phyloP scores from a whole-genome alignment of 805 yeast species.

The Metschnikowia baotianmanensis region DNA sequence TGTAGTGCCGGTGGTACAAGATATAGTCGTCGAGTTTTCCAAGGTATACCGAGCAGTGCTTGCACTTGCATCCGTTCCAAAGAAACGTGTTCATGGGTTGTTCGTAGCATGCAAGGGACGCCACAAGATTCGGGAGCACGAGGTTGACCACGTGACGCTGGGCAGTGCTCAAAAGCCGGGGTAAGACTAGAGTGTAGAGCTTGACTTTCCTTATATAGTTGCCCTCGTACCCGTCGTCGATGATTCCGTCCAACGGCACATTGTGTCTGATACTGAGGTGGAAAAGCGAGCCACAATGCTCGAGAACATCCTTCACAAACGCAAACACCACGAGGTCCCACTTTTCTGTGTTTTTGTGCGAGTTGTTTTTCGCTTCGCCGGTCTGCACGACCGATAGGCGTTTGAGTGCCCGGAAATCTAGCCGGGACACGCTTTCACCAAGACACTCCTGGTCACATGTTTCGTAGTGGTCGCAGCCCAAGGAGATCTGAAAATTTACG shows the following conservation, averaged over 20 bases:
- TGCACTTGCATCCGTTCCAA: slow-evolving; percentile 78
- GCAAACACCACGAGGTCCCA: slow-evolving; percentile 51
- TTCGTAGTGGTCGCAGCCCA: slow-evolving; percentile 51
- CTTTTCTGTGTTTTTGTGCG: slow-evolving; percentile 39
- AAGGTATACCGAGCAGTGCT: slow-evolving; percentile 49
- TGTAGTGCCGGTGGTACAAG: slow-evolving; percentile 62
- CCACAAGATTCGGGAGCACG: slow-evolving; percentile 58
- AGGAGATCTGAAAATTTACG: slow-evolving; percentile 38
- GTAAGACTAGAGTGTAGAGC: slow-evolving; percentile 49
- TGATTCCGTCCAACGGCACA: slow-evolving; percentile 47
- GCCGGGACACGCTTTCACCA: slow-evolving; percentile 36
- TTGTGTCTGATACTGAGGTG: slow-evolving; percentile 54
- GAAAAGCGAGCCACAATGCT: slow-evolving; percentile 31
- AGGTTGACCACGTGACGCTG: slow-evolving; percentile 39
- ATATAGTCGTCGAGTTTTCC: slow-evolving; percentile 57
- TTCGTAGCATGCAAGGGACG: slow-evolving; percentile 65
- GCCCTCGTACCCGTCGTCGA: slow-evolving; percentile 70
- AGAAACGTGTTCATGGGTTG: slow-evolving; percentile 64
- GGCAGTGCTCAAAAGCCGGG: slow-evolving; percentile 28
- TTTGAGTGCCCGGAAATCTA: slow-evolving; percentile 29
- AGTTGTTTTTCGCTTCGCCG: slow-evolving; percentile 34
- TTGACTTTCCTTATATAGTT: slow-evolving; percentile 60
- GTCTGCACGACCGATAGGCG: slow-evolving; percentile 35
- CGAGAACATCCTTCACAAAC: slow-evolving; percentile 22
- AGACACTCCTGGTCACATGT: slow-evolving; percentile 45